phyloP scores from a whole-genome alignment of 2,329 filamentous ascomycete species.

The Ascocoryne sarcoides region DNA sequence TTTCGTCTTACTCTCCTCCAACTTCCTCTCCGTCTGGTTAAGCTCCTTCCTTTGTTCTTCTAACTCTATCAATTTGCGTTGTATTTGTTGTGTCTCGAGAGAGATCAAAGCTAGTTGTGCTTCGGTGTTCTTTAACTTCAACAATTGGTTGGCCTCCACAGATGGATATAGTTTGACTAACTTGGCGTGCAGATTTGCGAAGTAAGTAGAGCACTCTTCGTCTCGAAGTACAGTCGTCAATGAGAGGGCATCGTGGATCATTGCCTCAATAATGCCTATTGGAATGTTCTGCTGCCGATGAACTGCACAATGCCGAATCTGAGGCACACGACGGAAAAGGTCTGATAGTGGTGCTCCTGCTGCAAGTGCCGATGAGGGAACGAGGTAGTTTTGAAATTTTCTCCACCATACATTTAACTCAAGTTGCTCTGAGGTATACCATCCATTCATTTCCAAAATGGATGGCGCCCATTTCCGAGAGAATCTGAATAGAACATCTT shows the following conservation, averaged over 20 bases:
- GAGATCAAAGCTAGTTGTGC: too few species aligned
- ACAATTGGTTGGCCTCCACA: background rate
- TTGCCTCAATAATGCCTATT: background rate
- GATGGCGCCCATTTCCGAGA: background rate
- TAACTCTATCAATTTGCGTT: too few species aligned
- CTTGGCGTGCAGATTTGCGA: background rate
- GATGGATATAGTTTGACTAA: background rate
- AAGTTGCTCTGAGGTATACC: background rate
- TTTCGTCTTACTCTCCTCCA: too few species aligned
- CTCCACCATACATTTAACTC: background rate
- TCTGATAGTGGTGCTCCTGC: background rate
- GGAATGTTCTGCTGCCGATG: background rate
- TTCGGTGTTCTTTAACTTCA: too few species aligned
- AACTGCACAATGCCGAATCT: background rate
- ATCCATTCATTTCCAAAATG: background rate
- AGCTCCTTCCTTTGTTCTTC: too few species aligned
- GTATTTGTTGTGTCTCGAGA: too few species aligned
- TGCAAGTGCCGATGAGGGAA: background rate
- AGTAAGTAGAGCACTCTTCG: background rate
- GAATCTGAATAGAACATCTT: background rate
- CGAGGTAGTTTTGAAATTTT: background rate
- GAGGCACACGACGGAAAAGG: background rate
- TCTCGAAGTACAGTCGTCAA: background rate
- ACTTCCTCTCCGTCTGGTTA: too few species aligned
- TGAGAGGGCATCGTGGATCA: background rate